phyloP scores from a whole-genome alignment of 192 early-diverging fungal species.

The Entrophospora sp. region DNA sequence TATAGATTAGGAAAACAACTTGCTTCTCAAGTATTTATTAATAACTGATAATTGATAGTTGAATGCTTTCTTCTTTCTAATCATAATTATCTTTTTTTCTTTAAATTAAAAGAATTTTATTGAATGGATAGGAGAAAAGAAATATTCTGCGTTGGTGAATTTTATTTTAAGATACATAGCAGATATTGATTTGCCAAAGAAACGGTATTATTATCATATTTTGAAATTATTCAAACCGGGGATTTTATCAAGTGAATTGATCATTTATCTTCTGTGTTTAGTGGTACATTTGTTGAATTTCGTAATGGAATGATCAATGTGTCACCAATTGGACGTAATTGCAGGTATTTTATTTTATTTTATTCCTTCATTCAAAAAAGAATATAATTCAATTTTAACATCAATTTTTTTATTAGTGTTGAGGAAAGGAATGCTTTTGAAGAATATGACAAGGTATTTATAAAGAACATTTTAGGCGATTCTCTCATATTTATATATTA shows the following conservation, averaged over 20 bases:
- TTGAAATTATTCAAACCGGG: neutral
- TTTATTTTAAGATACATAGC: constrained; percentile 93
- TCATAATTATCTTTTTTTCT: too few species aligned
- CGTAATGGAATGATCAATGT: constrained; percentile 98
- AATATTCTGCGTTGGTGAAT: constrained; percentile 84
- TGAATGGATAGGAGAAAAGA: constrained; percentile 80
- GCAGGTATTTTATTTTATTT: constrained; percentile 55
- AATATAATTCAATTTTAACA: too few species aligned
- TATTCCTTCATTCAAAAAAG: too few species aligned
- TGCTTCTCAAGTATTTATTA: constrained; percentile 53
- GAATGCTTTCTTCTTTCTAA: too few species aligned
- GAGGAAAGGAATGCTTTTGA: constrained; percentile 90
- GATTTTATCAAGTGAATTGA: neutral
- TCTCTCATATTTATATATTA: too few species aligned
- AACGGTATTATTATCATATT: constrained; percentile 53
- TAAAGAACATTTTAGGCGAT: too few species aligned
- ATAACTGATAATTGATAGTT: too few species aligned
- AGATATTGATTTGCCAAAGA: constrained; percentile 86
- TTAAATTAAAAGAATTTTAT: too few species aligned
- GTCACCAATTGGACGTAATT: constrained; percentile 93
- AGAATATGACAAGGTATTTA: constrained; percentile 65
- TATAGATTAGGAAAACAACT: constrained; percentile 68
- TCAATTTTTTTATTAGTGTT: constrained; percentile 37
- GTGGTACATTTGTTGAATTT: constrained; percentile 97
- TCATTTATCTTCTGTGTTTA: constrained; percentile 24